These are phyloP conservation scores for Fusarium nanum DNA, from an alignment of 2,329 filamentous ascomycete species.

Conservation along the genomic window DNA sequence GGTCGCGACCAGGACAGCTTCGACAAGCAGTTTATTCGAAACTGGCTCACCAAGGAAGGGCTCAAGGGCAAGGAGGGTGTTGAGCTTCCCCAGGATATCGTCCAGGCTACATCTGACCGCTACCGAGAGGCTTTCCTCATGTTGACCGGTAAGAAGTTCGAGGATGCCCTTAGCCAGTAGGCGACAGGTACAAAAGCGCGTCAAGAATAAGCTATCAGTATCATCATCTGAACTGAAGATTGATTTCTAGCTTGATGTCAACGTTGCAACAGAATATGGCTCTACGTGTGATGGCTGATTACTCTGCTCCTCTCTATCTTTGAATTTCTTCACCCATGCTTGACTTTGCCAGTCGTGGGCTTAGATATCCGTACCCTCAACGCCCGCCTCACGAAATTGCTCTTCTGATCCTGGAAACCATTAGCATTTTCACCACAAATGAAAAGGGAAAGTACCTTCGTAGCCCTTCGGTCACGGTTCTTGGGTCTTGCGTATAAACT, in stretches of 20 bases:
- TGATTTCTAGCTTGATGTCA: conserved; percentile 29
- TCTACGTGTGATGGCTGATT: background rate
- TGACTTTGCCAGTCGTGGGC: background rate
- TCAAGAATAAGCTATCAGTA: conserved; percentile 7
- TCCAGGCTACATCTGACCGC: conserved; percentile 72
- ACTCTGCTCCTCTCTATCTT: conserved; percentile 7
- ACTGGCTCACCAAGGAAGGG: conserved; percentile 80
- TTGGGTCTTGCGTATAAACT: conserved; percentile 60
- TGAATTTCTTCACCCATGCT: conserved; percentile 7
- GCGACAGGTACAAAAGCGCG: background rate
- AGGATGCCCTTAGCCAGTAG: conserved; percentile 43
- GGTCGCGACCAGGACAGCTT: conserved; percentile 83
- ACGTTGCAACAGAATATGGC: background rate
- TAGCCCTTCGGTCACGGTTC: conserved; percentile 53
- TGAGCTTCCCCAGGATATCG: conserved; percentile 78
- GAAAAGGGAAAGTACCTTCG: conserved; percentile 44
- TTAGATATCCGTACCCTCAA: background rate
- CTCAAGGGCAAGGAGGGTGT: conserved; percentile 56
- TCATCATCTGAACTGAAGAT: conserved; percentile 19
- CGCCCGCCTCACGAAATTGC: conserved; percentile 19
- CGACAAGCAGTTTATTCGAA: conserved; percentile 85
- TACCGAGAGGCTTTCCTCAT: conserved; percentile 81
- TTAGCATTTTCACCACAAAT: conserved; percentile 6
- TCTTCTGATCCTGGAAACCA: conserved; percentile 23
- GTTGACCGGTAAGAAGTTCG: conserved; percentile 67